Conservation (phyloP, 805 yeast species). For the Metschnikowia corniflorae region DNA sequence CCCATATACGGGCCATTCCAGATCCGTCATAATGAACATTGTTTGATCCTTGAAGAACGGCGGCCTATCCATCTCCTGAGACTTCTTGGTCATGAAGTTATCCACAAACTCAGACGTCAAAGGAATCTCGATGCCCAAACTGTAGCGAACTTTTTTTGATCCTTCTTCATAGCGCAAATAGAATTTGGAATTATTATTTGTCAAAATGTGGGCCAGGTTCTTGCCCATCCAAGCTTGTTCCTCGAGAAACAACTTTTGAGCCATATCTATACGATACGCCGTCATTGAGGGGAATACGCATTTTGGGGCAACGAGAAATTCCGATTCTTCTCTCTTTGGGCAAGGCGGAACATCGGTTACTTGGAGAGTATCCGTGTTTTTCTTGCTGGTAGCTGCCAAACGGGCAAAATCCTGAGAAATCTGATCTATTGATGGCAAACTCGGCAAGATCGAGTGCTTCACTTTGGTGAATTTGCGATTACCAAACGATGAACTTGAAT, state of each 20-base stretch:
- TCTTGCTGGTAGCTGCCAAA: too few species aligned
- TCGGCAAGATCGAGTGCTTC: too few species aligned
- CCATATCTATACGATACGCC: too few species aligned
- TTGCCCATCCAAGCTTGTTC: neutral
- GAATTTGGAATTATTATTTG: neutral
- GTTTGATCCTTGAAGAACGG: constrained; percentile 2
- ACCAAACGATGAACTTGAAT: too few species aligned
- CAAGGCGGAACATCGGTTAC: too few species aligned
- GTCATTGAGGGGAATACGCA: too few species aligned
- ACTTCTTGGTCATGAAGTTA: neutral
- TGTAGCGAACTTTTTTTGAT: neutral
- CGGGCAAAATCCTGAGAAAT: too few species aligned
- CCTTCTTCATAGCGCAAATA: neutral
- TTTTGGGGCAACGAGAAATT: too few species aligned
- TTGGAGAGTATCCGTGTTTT: too few species aligned
- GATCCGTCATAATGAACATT: neutral
- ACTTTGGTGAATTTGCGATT: too few species aligned
- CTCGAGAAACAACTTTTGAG: constrained; percentile 1
- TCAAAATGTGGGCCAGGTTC: neutral
- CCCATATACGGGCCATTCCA: neutral
- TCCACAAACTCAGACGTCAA: neutral
- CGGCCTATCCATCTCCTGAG: neutral
- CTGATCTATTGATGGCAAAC: too few species aligned
- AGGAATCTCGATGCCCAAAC: neutral
- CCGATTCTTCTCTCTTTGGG: too few species aligned